These are phyloP conservation scores for Camelina laxa DNA, from an alignment of 345 rosid genomes.

Conservation along the genomic window DNA sequence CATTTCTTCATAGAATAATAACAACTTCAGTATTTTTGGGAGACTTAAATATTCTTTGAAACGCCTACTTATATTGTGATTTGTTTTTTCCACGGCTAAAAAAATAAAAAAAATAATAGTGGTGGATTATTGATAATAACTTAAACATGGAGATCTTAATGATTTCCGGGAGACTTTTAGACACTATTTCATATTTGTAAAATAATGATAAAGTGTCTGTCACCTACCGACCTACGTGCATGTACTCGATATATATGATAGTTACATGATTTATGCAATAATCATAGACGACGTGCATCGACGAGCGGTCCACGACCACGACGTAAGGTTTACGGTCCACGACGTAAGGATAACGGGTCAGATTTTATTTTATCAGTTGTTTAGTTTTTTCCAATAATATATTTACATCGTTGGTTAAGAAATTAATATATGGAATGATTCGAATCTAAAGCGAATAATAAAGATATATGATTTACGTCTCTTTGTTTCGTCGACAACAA, in stretches of 20 bases:
- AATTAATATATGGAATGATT: neutral
- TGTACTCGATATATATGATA: constrained; percentile 22
- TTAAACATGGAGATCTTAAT: constrained; percentile 19
- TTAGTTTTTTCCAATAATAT: neutral
- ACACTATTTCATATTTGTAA: neutral
- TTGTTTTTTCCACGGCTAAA: neutral
- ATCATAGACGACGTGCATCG: constrained; percentile 42
- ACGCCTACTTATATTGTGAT: neutral
- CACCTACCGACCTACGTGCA: constrained; percentile 29
- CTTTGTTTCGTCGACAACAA: neutral
- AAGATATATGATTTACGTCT: neutral
- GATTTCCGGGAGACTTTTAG: neutral
- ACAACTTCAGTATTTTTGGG: no score
- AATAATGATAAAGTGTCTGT: constrained; percentile 12
- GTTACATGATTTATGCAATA: constrained; percentile 38
- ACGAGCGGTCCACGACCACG: constrained; percentile 40
- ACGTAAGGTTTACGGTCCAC: constrained; percentile 42
- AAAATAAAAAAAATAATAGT: neutral
- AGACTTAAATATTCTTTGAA: neutral
- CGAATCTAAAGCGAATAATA: constrained; percentile 14
- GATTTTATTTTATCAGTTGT: neutral
- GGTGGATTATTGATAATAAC: neutral
- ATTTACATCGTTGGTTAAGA: neutral
- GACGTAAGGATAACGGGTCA: constrained; percentile 34
- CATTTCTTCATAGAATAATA: no score